A percentile compares a stretch with the other conserved stretches of the same genome.
phyloP scores from a whole-genome alignment of 1,284 basidiomycete species.

The Phylloboletellus chloephorus region DNA sequence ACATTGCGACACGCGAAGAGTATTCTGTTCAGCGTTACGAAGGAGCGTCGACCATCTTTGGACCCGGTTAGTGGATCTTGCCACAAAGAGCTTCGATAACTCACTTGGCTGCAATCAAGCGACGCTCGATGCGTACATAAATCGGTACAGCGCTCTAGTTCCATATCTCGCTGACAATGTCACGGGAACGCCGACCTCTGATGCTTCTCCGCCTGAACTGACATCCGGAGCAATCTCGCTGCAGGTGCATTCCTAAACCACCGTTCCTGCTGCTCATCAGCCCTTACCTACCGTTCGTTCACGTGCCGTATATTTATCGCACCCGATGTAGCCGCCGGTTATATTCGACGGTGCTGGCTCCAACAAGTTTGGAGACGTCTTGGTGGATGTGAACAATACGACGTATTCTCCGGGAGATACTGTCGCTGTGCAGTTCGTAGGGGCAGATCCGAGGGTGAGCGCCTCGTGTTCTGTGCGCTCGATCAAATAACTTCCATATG shows the following conservation, averaged over 20 bases:
- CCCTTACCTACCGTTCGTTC: not conserved
- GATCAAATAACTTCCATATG: not conserved
- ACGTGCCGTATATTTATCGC: not conserved
- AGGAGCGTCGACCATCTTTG: conserved; percentile 77
- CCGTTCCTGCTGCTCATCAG: not conserved
- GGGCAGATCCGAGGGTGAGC: conserved; percentile 72
- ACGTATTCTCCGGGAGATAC: conserved; percentile 54
- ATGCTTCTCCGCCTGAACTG: conserved; percentile 63
- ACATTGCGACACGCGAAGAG: conserved; percentile 71
- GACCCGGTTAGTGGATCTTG: conserved; percentile 49
- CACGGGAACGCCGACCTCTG: conserved; percentile 46
- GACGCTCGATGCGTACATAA: conserved; percentile 75
- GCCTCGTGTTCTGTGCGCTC: conserved; percentile 2
- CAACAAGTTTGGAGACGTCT: conserved; percentile 60
- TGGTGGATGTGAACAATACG: conserved; percentile 51
- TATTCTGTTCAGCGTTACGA: conserved; percentile 77
- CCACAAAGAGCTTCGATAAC: not conserved
- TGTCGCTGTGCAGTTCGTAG: conserved; percentile 63
- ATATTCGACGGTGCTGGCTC: conserved; percentile 55
- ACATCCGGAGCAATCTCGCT: conserved; percentile 64
- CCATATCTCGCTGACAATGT: conserved; percentile 53
- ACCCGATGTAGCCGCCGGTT: conserved; percentile 46
- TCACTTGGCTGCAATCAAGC: conserved; percentile 32
- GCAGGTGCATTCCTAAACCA: conserved; percentile 38
- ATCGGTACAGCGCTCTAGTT: conserved; percentile 66